These are phyloP conservation scores for Pseudogymnoascus sp. DNA, from an alignment of 2,329 filamentous ascomycete genomes.

Conservation along the genomic window DNA sequence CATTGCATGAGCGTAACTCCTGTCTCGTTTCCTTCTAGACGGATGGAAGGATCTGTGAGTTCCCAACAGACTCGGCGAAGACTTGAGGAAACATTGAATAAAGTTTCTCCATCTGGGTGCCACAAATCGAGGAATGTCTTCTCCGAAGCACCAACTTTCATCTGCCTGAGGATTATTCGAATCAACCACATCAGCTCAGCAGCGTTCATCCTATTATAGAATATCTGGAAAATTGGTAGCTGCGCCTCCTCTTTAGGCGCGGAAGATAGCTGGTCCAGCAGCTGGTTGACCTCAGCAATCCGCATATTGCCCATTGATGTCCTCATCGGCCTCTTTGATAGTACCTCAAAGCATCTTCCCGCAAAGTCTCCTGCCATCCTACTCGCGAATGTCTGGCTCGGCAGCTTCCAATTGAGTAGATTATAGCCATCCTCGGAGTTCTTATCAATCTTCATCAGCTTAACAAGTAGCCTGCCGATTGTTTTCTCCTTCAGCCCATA, in stretches of 20 bases:
- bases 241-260: slow-evolving; percentile 78
- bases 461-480: slow-evolving; percentile 84
- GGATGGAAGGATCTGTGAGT: slow-evolving; percentile 61
- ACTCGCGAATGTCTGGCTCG: slow-evolving; percentile 54
- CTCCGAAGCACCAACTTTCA: slow-evolving; percentile 70
- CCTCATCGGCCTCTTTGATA: slow-evolving; percentile 74
- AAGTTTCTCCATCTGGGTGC: slow-evolving; percentile 66
- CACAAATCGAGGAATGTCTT: slow-evolving; percentile 77
- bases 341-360: slow-evolving; percentile 75
- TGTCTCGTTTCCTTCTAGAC: slow-evolving; percentile 65
- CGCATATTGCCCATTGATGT: slow-evolving; percentile 68
- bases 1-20: slow-evolving; percentile 82
- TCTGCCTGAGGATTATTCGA: slow-evolving; percentile 77
- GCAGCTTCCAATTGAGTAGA: slow-evolving; percentile 86
- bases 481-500: slow-evolving; percentile 91
- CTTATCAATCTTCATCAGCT: slow-evolving; percentile 83
- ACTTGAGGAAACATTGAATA: slow-evolving; percentile 88
- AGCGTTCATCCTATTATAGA: slow-evolving; percentile 86
- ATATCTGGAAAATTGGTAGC: slow-evolving; percentile 67
- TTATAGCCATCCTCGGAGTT: slow-evolving; percentile 82
- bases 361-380: slow-evolving; percentile 84
- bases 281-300: slow-evolving; percentile 80
- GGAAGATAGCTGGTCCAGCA: slow-evolving; percentile 68
- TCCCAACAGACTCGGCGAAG: slow-evolving; percentile 92
- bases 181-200: slow-evolving; percentile 93